Conservation (phyloP, 257 asterid genomes). For the Solanum habrochaites region DNA sequence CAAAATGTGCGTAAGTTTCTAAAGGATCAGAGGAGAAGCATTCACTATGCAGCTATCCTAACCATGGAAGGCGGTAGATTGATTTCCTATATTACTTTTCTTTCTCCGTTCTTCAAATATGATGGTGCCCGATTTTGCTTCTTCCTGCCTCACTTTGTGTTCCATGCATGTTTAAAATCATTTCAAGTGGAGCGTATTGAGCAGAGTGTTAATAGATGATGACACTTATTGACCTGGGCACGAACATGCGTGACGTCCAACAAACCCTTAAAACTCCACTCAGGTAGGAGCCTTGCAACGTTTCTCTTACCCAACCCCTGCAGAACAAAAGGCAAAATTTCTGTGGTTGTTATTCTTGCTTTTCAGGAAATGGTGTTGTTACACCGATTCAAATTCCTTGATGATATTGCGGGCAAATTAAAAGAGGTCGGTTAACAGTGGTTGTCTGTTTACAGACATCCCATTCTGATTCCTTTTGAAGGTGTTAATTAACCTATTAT, state of each 20-base stretch:
- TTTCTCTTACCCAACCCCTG: neutral
- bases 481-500: neutral
- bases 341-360: neutral
- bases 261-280: slow-evolving; percentile 91
- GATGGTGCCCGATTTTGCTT: neutral
- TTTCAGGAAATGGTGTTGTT: slow-evolving; percentile 85
- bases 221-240: slow-evolving; percentile 75
- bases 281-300: slow-evolving; percentile 7
- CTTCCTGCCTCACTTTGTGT: neutral
- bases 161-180: neutral
- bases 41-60: slow-evolving; percentile 87
- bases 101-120: neutral
- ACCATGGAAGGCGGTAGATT: slow-evolving; percentile 46
- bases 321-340: neutral
- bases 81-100: neutral
- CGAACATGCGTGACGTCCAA: slow-evolving; percentile 95
- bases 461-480: neutral
- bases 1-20: slow-evolving; percentile 70
- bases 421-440: slow-evolving; percentile 30
- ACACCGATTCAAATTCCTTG: slow-evolving; percentile 86
- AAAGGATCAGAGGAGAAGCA: slow-evolving; percentile 69
- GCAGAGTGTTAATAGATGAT: slow-evolving; percentile 89
- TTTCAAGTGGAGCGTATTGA: slow-evolving; percentile 71
- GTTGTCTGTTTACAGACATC: neutral
- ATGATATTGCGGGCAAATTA: slow-evolving; percentile 68